phyloP scores from a whole-genome alignment of 257 asterid species.

The Solanum okadae region DNA sequence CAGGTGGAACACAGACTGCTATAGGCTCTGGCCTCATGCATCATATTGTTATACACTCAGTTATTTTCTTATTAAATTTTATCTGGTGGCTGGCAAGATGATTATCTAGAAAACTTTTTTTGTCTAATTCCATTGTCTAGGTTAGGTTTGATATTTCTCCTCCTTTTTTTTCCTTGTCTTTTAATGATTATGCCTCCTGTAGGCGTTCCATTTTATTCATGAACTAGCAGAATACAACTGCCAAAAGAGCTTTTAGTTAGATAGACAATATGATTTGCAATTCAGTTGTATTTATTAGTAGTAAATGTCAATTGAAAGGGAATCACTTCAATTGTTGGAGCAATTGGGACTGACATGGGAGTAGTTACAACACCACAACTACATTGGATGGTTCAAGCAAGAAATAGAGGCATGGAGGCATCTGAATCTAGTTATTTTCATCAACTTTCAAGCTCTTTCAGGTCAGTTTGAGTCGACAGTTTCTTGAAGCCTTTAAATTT shows the following conservation, averaged over 20 bases:
- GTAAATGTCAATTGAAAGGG: constrained; percentile 31
- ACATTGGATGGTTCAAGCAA: constrained; percentile 93
- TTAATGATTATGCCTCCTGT: background rate
- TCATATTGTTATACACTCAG: background rate
- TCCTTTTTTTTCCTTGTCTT: background rate
- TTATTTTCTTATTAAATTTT: background rate
- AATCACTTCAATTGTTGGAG: constrained; percentile 54
- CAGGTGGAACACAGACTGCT: background rate
- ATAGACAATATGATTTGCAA: background rate
- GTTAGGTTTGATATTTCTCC: background rate
- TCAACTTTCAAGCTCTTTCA: constrained; percentile 63
- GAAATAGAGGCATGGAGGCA: constrained; percentile 64
- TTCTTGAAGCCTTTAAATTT: background rate
- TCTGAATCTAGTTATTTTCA: constrained; percentile 54
- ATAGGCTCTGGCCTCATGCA: background rate
- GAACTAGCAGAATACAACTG: background rate
- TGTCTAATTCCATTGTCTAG: background rate
- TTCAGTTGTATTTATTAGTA: background rate
- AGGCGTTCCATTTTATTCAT: background rate
- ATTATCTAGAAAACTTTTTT: background rate
- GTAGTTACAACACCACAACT: constrained; percentile 87
- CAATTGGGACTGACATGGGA: constrained; percentile 57
- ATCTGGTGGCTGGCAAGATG: background rate
- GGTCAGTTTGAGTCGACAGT: constrained; percentile 27
- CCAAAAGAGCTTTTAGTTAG: background rate